Base-by-base conservation (phyloP, 1,284 basidiomycete genomes). In the Sporisorium reilianum region DNA sequence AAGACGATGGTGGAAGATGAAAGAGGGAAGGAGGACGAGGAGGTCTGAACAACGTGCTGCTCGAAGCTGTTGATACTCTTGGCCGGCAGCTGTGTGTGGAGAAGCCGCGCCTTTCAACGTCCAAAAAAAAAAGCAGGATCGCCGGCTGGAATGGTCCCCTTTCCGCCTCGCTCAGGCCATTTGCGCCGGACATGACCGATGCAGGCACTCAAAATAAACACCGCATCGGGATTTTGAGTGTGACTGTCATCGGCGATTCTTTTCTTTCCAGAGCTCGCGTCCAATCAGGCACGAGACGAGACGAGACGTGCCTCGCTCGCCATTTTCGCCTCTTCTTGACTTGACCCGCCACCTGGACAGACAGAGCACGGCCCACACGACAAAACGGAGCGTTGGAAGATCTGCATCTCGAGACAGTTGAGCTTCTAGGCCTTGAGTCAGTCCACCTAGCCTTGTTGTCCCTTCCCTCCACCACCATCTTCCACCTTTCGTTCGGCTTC, bases 161-260 rank as follows among this genome's bases (percentile, higher is more conserved):
- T 41, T 50, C 20, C 51, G 18, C 28, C 46, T 38, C 50, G 58
- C 55, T 63, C 59, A 53, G 51, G 51, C 64, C 64, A 58, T 48
- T 66, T 72, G 23, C 55, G 57, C 69, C 69, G 64, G 60, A 56
- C 55, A 66, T 63, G 52, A 67, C 69, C 69, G 69, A 65, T 16
- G 34, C 22, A 23, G 18, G 36, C 36, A n/a, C 3, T 38, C n/a
- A 8, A 14, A 6, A 20, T 44, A 30, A n/a, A 7, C 26, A 48
- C 48, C 41, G 32, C 5, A 61, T 61, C 52, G 52, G 52, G 14
- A 30, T 38, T 45, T 36, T 10, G 14, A n/a, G 18, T 5, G 1
- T 12, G 16, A 3, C n/a, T n/a, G n/a, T n/a, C 23, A 38, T 52
- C 48, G 48, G 32, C 30, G 48, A 50, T 50, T 8, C 16, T 10